Percentiles rank a stretch among this genome's conserved stretches.
phyloP scores from a whole-genome alignment of 2,329 filamentous ascomycete species.

The Parastagonospora avenae region DNA sequence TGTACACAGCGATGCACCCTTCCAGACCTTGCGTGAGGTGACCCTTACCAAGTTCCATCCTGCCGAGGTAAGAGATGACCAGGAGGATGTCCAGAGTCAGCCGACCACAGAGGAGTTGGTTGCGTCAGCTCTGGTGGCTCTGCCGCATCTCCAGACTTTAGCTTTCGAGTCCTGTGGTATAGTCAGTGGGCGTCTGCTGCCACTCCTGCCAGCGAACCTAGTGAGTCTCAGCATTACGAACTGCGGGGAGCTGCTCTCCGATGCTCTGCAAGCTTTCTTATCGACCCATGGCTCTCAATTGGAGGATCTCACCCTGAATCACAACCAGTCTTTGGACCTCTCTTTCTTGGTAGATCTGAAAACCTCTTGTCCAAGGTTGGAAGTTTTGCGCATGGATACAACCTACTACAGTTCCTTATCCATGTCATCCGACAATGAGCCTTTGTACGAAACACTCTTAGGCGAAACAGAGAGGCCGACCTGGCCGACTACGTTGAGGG shows the following conservation, averaged over 20 bases:
- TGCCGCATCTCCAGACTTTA: slow-evolving; percentile 70
- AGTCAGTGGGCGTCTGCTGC: slow-evolving; percentile 71
- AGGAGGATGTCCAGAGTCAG: slow-evolving; percentile 18
- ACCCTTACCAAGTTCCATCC: slow-evolving; percentile 43
- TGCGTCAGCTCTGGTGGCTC: slow-evolving; percentile 57
- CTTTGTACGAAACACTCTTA: slow-evolving; percentile 73
- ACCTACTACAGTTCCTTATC: slow-evolving; percentile 75
- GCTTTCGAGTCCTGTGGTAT: slow-evolving; percentile 76
- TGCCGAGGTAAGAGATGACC: slow-evolving; percentile 12
- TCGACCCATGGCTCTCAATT: slow-evolving; percentile 70
- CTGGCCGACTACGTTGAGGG: slow-evolving; percentile 76
- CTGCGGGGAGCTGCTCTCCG: slow-evolving; percentile 75
- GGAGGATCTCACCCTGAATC: slow-evolving; percentile 70
- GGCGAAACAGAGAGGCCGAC: slow-evolving; percentile 67
- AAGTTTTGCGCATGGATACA: slow-evolving; percentile 76
- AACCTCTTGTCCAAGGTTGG: slow-evolving; percentile 70
- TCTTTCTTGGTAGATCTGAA: slow-evolving; percentile 73
- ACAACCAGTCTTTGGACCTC: slow-evolving; percentile 79
- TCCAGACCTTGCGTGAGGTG: slow-evolving; percentile 44
- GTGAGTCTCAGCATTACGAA: slow-evolving; percentile 75
- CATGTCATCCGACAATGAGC: slow-evolving; percentile 72
- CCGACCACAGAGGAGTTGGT: slow-evolving; percentile 50
- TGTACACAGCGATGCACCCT: slow-evolving; percentile 54
- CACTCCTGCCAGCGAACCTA: slow-evolving; percentile 69
- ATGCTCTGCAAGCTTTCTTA: slow-evolving; percentile 69